phyloP scores from a whole-genome alignment of 2,329 filamentous ascomycete genomes.

The Ilyonectria mors-panacis region DNA sequence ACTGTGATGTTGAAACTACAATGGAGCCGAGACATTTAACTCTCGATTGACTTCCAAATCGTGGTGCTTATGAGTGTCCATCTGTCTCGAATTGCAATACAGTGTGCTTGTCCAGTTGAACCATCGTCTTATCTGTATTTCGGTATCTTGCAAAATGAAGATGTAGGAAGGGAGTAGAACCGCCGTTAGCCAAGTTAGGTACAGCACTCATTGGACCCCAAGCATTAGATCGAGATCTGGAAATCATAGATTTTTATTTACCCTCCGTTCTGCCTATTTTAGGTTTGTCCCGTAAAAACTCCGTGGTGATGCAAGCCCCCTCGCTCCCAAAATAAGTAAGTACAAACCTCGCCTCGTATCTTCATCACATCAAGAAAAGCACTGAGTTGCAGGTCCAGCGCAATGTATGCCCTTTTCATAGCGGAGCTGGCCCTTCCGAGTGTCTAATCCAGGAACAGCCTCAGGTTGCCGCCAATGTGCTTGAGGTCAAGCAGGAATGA shows the following conservation, averaged over 20 bases:
- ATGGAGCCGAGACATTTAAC: too few species aligned
- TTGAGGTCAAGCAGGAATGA: conserved; percentile 94
- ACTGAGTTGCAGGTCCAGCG: neutral
- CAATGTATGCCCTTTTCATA: neutral
- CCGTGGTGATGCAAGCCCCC: conserved; percentile 4
- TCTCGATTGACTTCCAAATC: too few species aligned
- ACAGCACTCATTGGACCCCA: conserved; percentile 24
- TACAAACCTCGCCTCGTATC: neutral
- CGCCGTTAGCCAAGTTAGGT: conserved; percentile 11
- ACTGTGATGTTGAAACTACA: too few species aligned
- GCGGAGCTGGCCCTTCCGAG: neutral
- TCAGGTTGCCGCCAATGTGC: conserved; percentile 89
- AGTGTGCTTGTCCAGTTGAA: too few species aligned
- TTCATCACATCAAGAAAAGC: neutral
- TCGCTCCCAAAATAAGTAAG: conserved; percentile 6
- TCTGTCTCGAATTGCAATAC: too few species aligned
- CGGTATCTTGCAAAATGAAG: too few species aligned
- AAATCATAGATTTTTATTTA: neutral
- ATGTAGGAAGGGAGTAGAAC: too few species aligned
- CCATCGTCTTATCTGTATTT: too few species aligned
- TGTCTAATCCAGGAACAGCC: conserved; percentile 78
- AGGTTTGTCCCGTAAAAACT: neutral
- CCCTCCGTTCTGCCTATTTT: neutral
- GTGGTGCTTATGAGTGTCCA: too few species aligned
- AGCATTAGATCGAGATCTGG: conserved; percentile 10